A percentile compares a stretch with the other conserved stretches of the same genome.
Conservation (phyloP, 257 asterid species). For the Rubia yunnanensis region DNA sequence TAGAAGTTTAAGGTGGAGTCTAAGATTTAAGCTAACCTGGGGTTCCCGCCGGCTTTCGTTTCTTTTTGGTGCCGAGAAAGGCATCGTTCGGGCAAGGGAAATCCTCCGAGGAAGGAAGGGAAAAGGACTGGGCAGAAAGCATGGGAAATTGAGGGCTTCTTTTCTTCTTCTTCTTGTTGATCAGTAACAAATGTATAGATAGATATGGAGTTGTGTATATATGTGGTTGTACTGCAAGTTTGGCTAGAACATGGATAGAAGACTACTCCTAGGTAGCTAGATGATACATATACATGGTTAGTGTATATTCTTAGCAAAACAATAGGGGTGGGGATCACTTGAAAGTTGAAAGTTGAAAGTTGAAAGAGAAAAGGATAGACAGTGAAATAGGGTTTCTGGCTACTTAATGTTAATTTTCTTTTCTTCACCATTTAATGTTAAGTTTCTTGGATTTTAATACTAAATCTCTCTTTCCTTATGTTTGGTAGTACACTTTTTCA, state of each 20-base stretch:
- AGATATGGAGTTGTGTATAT: not conserved
- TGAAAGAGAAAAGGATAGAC: constrained; percentile 5
- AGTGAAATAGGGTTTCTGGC: constrained; percentile 4
- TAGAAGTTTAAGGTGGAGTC: too few relatives aligned
- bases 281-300: not conserved
- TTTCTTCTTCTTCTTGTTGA: not conserved
- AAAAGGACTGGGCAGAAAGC: constrained; percentile 25
- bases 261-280: not conserved
- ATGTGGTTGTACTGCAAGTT: constrained; percentile 7
- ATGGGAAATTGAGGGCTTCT: constrained; percentile 10
- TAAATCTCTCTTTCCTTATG: too few relatives aligned
- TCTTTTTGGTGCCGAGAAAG: constrained; percentile 20
- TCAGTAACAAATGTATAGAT: too few relatives aligned
- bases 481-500: too few relatives aligned
- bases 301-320: not conserved
- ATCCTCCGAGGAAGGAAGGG: constrained; percentile 23
- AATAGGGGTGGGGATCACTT: not conserved
- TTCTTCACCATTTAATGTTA: not conserved
- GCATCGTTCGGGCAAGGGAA: constrained; percentile 22
- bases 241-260: not conserved
- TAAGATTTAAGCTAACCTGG: constrained; percentile 21
- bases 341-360: not conserved
- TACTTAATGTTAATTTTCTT: not conserved
- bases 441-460: not conserved
- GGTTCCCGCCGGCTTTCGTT: constrained; percentile 38